Percentiles rank a stretch among this genome's conserved stretches.
phyloP scores from a whole-genome alignment of 2,329 filamentous ascomycete species.

The Penicillium carneum region DNA sequence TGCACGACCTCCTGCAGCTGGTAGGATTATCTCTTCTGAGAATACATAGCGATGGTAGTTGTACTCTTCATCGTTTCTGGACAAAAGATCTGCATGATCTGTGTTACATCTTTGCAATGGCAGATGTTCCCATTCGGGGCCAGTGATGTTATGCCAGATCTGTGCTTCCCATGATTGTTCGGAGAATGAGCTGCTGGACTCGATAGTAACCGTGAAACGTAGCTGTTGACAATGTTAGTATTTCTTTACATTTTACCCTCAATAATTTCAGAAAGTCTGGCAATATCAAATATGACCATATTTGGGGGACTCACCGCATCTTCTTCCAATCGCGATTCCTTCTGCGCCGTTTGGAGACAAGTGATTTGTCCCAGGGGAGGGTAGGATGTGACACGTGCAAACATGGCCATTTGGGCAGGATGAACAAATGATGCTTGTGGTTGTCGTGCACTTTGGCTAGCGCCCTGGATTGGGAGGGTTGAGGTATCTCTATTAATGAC shows the following conservation, averaged over 20 bases:
- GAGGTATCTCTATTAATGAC: slow-evolving; percentile 26
- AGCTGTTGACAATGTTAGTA: slow-evolving; percentile 48
- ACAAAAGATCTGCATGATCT: slow-evolving; percentile 41
- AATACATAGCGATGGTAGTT: slow-evolving; percentile 48
- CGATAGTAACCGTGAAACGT: slow-evolving; percentile 72
- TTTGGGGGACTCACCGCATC: slow-evolving; percentile 36
- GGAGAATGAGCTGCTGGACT: slow-evolving; percentile 65
- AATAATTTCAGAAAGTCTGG: not conserved
- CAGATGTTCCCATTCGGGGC: slow-evolving; percentile 66
- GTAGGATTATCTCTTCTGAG: slow-evolving; percentile 41
- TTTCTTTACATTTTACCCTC: too few relatives aligned
- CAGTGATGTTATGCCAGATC: slow-evolving; percentile 74
- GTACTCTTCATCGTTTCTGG: slow-evolving; percentile 29
- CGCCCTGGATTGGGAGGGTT: slow-evolving; percentile 33
- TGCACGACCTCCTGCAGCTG: slow-evolving; percentile 39
- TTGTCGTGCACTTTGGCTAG: slow-evolving; percentile 11
- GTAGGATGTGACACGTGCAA: slow-evolving; percentile 65
- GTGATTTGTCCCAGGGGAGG: slow-evolving; percentile 81
- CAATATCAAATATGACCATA: not conserved
- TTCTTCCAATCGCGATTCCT: slow-evolving; percentile 31
- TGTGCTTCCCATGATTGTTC: slow-evolving; percentile 73
- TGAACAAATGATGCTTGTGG: slow-evolving; percentile 47
- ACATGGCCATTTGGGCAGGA: slow-evolving; percentile 57
- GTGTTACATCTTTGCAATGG: slow-evolving; percentile 57
- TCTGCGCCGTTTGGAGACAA: slow-evolving; percentile 56